Evolutionary conservation across 2,329 filamentous ascomycete genomes (phyloP).

Genomic region (Fusarium sp.): DNA sequence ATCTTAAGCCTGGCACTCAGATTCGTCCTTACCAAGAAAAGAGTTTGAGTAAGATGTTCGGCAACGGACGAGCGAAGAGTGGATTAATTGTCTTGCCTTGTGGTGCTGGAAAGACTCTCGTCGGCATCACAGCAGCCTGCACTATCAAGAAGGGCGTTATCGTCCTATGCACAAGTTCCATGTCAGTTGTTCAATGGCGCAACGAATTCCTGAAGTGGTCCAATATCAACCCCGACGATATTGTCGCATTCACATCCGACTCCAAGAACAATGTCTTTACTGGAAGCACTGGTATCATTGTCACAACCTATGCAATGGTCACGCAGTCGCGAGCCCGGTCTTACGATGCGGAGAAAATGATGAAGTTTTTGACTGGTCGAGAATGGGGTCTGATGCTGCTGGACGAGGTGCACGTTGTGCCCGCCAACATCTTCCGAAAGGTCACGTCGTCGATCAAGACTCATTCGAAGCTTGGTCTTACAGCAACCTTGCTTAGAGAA

Average conservation of each 20-base stretch:
- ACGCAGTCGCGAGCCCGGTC: constrained; percentile 88
- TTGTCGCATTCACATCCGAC: constrained; percentile 94
- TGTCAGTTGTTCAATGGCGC: constrained; percentile 98
- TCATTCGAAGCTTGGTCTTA: constrained; percentile 94
- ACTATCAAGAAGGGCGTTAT: constrained; percentile 98
- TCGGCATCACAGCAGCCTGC: constrained; percentile 97
- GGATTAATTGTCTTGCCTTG: constrained; percentile 98
- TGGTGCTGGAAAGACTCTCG: constrained; percentile 95
- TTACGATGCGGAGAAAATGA: constrained; percentile 96
- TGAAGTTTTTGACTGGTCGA: constrained; percentile 88
- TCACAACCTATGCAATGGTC: constrained; percentile 99
- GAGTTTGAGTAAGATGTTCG: constrained; percentile 98
- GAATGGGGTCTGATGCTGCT: constrained; percentile 99
- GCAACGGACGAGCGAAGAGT: constrained; percentile 95
- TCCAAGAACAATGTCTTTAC: constrained; percentile 85
- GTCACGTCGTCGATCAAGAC: constrained; percentile 94
- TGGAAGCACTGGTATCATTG: constrained; percentile 93
- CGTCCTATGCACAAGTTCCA: constrained; percentile 94
- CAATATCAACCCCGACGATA: constrained; percentile 91
- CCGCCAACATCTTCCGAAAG: constrained; percentile 94
- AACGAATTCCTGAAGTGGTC: constrained; percentile 99
- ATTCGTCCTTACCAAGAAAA: constrained; percentile 98
- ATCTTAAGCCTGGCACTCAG: constrained; percentile 87
- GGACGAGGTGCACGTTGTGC: constrained; percentile 98
- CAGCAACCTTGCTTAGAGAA: constrained; percentile 92